Percentiles rank a stretch among this genome's conserved stretches.
phyloP scores from a whole-genome alignment of 768 basidiomycete genomes.

The Boletus sensibilis region DNA sequence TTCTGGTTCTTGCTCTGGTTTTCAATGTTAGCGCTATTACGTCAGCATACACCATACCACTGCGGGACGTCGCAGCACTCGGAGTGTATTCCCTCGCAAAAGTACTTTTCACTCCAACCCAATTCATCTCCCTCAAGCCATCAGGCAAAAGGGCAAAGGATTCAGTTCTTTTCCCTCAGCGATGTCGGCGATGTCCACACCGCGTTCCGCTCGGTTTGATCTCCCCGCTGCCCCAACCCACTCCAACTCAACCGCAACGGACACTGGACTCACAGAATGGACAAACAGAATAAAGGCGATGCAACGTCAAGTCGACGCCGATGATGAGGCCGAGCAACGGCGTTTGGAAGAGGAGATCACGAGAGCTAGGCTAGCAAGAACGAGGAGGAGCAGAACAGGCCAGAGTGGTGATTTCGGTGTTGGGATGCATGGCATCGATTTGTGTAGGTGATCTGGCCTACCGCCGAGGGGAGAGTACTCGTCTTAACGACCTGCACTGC shows the following conservation, averaged over 20 bases:
- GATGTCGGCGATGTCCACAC: constrained; percentile 33
- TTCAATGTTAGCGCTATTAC: constrained; percentile 7
- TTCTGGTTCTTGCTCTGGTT: neutral
- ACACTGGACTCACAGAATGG: constrained; percentile 77
- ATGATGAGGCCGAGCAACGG: constrained; percentile 75
- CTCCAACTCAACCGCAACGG: constrained; percentile 36
- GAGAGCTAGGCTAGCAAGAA: constrained; percentile 46
- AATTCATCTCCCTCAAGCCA: neutral
- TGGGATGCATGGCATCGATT: constrained; percentile 36
- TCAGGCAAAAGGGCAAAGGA: neutral
- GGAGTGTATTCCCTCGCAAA: neutral
- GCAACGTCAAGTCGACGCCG: constrained; percentile 78
- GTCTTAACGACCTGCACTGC: constrained; percentile 2
- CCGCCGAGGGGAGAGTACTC: neutral
- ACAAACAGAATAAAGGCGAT: constrained; percentile 75
- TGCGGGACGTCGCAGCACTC: neutral
- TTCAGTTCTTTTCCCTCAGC: neutral
- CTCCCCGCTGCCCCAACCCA: constrained; percentile 34
- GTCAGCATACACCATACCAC: constrained; percentile 15
- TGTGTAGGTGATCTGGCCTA: constrained; percentile 28
- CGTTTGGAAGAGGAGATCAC: constrained; percentile 59
- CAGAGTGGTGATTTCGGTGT: constrained; percentile 39
- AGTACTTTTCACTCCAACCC: neutral
- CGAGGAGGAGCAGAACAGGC: constrained; percentile 36
- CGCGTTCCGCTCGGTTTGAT: constrained; percentile 36